These are phyloP conservation scores for Tanacetum coccineum DNA, from an alignment of 129 eudicot species.

Conservation along the genomic window DNA sequence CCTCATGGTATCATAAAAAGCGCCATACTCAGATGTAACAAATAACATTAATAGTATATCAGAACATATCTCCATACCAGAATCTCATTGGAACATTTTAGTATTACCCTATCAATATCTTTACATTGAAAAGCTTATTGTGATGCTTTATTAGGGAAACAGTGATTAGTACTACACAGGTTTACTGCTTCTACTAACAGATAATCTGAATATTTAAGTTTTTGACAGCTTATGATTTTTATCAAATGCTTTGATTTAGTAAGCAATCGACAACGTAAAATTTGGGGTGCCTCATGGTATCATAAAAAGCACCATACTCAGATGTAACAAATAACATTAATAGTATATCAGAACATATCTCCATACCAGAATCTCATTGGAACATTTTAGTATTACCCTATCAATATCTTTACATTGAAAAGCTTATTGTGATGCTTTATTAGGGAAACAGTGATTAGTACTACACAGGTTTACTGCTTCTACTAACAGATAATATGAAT, in stretches of 20 bases:
- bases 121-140: neutral
- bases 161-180: neutral
- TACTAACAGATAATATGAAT: neutral
- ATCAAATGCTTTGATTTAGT: neutral
- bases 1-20: constrained; percentile 12
- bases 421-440: constrained; percentile 7
- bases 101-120: constrained; percentile 12
- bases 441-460: neutral
- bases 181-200: neutral
- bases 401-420: constrained; percentile 1
- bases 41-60: constrained; percentile 13
- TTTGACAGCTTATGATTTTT: too few species aligned
- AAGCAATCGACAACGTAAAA: constrained; percentile 24
- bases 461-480: neutral
- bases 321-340: constrained; percentile 4
- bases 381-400: constrained; percentile 15
- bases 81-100: constrained; percentile 24
- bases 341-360: constrained; percentile 26
- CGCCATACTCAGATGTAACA: neutral
- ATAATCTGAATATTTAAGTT: too few species aligned
- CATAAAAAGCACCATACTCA: neutral
- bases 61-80: constrained; percentile 30
- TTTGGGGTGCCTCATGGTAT: constrained; percentile 12
- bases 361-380: constrained; percentile 28
- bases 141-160: neutral